Evolutionary conservation across 108 stramenopile species (phyloP).

Genomic region (Parietichytrium sp.): DNA sequence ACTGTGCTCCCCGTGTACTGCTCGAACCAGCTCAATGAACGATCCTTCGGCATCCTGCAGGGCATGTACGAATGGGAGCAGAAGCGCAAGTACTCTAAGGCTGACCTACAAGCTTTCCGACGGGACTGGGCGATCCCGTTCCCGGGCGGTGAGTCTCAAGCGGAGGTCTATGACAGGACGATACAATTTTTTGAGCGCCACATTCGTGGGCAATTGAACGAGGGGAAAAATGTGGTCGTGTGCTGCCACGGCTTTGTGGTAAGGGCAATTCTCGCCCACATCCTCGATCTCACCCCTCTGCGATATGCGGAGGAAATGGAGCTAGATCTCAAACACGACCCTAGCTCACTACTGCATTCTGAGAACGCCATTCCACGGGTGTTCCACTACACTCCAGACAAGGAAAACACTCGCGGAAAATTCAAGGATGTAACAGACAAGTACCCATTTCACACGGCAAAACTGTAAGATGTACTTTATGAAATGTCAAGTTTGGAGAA

Average conservation of each 20-base stretch:
- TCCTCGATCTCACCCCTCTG: background rate
- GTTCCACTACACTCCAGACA: background rate
- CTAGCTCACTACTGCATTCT: background rate
- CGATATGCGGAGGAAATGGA: slow-evolving; percentile 14
- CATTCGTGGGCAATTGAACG: slow-evolving; percentile 7
- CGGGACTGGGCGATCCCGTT: slow-evolving; percentile 22
- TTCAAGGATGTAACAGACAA: background rate
- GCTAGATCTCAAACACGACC: slow-evolving; percentile 20
- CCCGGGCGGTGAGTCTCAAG: slow-evolving; percentile 28
- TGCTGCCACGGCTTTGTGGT: slow-evolving; percentile 31
- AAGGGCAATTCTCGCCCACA: slow-evolving; percentile 15
- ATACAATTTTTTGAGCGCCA: slow-evolving; percentile 11
- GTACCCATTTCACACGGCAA: background rate
- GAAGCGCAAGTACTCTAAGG: background rate
- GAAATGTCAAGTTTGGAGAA: too few relatives aligned
- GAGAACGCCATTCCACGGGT: slow-evolving; percentile 27
- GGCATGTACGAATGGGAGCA: slow-evolving; percentile 23
- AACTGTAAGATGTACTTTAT: too few relatives aligned
- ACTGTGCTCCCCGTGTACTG: slow-evolving; percentile 32
- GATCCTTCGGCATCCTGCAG: slow-evolving; percentile 18
- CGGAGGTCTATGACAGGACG: slow-evolving; percentile 24
- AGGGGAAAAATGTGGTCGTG: slow-evolving; percentile 13
- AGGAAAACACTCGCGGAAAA: background rate
- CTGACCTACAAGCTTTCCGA: slow-evolving; percentile 10
- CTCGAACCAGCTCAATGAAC: slow-evolving; percentile 17